phyloP scores from a whole-genome alignment of 495 filamentous ascomycete genomes.

The Pseudomonodictys pantanalensis region DNA sequence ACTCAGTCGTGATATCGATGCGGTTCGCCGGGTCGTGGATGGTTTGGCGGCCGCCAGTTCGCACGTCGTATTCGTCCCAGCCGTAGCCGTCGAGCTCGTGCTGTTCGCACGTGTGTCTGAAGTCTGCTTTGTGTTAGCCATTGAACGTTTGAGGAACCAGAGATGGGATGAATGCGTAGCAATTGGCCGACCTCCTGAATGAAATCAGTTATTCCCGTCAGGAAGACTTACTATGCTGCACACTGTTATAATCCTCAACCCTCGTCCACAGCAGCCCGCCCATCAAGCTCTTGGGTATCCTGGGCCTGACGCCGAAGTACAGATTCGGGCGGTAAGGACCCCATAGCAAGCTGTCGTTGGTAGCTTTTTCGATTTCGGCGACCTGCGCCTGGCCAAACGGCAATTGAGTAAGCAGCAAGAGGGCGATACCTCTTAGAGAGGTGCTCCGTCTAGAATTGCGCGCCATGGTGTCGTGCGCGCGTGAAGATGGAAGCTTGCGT shows the following conservation, averaged over 20 bases:
- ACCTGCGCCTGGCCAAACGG: slow-evolving; percentile 20
- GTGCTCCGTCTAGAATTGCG: neutral
- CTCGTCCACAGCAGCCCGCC: slow-evolving; percentile 87
- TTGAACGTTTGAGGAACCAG: too few relatives aligned
- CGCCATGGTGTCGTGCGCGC: neutral
- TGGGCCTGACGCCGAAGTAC: slow-evolving; percentile 89
- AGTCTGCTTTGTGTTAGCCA: slow-evolving; percentile 53
- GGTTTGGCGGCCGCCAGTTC: slow-evolving; percentile 80
- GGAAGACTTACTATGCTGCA: slow-evolving; percentile 69
- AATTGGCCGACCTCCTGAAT: too few relatives aligned
- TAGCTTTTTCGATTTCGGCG: slow-evolving; percentile 47
- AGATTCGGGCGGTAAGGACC: slow-evolving; percentile 93
- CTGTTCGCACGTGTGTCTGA: slow-evolving; percentile 95
- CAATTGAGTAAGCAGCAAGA: slow-evolving; percentile 4
- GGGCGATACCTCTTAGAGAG: neutral
- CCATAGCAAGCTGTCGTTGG: slow-evolving; percentile 89
- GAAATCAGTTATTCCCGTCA: neutral
- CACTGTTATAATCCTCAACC: slow-evolving; percentile 73
- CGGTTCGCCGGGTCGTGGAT: slow-evolving; percentile 85
- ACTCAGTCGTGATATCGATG: slow-evolving; percentile 86
- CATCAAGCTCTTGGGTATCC: slow-evolving; percentile 80
- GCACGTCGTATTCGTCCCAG: slow-evolving; percentile 93
- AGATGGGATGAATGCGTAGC: too few relatives aligned
- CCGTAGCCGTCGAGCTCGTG: slow-evolving; percentile 95
- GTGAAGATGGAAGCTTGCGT: slow-evolving; percentile 1